Evolutionary conservation across 306 rosid species (phyloP).

Genomic region (Glycyrrhiza uralensis): DNA sequence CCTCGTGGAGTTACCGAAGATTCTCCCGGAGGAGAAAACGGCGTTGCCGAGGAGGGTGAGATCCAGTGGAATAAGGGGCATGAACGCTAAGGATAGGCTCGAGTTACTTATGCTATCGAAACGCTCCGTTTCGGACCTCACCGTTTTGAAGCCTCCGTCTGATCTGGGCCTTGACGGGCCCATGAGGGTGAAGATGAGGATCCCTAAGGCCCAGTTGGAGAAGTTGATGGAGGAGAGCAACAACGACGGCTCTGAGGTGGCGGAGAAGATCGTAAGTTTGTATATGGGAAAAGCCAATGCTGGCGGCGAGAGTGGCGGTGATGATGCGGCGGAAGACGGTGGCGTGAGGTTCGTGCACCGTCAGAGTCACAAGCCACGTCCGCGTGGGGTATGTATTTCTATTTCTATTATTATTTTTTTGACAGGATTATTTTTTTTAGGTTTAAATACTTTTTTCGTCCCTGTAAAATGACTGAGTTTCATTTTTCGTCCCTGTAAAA

Average conservation of each 20-base stretch:
- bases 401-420: too few species aligned
- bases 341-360: neutral
- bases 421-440: too few species aligned
- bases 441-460: too few species aligned
- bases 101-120: constrained; percentile 70
- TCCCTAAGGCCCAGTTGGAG: constrained; percentile 62
- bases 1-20: constrained; percentile 51
- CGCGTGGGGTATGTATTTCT: constrained; percentile 45
- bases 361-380: constrained; percentile 32
- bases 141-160: neutral
- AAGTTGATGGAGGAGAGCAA: constrained; percentile 60
- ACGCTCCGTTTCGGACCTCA: constrained; percentile 58
- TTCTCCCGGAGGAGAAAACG: constrained; percentile 1
- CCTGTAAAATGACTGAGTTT: too few species aligned
- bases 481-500: too few species aligned
- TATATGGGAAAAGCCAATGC: constrained; percentile 22
- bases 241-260: constrained; percentile 45
- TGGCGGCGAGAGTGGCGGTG: neutral
- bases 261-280: constrained; percentile 62
- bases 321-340: constrained; percentile 27
- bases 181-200: constrained; percentile 55
- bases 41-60: constrained; percentile 41
- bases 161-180: constrained; percentile 27
- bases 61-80: constrained; percentile 49
- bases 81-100: constrained; percentile 73